phyloP scores from a whole-genome alignment of 2,329 filamentous ascomycete species.

The Mycogone perniciosa region DNA sequence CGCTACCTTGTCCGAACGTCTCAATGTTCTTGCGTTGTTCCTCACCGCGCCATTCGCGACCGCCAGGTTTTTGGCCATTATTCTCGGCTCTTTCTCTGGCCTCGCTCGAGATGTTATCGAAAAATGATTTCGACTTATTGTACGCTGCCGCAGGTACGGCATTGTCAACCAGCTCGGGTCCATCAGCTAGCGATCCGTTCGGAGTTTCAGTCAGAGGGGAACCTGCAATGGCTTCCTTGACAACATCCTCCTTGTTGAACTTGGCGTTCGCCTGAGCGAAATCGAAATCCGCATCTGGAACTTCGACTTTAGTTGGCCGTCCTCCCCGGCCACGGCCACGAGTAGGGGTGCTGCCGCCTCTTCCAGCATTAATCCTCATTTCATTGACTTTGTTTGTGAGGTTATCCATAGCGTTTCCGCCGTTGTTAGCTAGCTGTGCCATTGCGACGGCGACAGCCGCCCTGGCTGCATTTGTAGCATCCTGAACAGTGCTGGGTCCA shows the following conservation, averaged over 20 bases:
- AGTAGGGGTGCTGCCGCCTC: conserved; percentile 38
- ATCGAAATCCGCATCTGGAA: conserved; percentile 87
- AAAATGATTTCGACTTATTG: conserved; percentile 87
- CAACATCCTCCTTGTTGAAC: conserved; percentile 49
- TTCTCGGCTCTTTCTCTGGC: conserved; percentile 80
- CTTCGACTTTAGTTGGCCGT: conserved; percentile 63
- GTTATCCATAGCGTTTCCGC: conserved; percentile 57
- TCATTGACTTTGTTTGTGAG: conserved; percentile 69
- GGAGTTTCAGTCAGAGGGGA: conserved; percentile 56
- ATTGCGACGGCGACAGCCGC: conserved; percentile 76
- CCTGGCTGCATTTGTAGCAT: conserved; percentile 67
- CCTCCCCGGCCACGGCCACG: conserved; percentile 47
- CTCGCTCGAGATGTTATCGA: conserved; percentile 97
- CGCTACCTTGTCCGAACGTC: conserved; percentile 93
- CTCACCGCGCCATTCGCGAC: conserved; percentile 82
- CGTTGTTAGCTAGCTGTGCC: conserved; percentile 55
- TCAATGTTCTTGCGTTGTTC: conserved; percentile 96
- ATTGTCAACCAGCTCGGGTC: conserved; percentile 34
- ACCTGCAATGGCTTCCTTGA: conserved; percentile 83
- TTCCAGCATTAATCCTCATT: conserved; percentile 60
- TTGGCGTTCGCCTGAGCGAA: conserved; percentile 58
- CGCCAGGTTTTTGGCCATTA: conserved; percentile 60
- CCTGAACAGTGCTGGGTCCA: conserved; percentile 41
- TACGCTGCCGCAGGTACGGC: conserved; percentile 48
- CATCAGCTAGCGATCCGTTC: conserved; percentile 32